These are phyloP conservation scores for Plantago coronopus DNA, from an alignment of 305 asterid genomes.

Conservation along the genomic window DNA sequence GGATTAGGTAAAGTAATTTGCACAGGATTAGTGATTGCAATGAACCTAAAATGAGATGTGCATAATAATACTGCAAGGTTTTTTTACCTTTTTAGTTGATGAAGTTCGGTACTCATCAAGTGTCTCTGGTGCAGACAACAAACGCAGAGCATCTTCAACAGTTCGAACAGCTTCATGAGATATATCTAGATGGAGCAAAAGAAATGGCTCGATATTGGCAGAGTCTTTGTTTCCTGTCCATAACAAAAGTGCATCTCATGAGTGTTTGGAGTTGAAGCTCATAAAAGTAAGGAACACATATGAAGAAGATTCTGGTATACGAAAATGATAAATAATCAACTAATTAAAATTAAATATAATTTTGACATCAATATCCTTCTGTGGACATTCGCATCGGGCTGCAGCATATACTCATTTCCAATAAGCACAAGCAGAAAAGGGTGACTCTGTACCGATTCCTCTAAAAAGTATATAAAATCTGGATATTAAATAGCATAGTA, in stretches of 20 bases:
- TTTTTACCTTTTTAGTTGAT: conserved; percentile 54
- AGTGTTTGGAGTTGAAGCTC: neutral
- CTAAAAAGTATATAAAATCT: too few relatives aligned
- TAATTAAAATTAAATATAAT: too few relatives aligned
- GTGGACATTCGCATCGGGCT: too few relatives aligned
- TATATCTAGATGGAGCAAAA: conserved; percentile 84
- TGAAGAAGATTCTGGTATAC: neutral
- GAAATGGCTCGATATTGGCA: conserved; percentile 77
- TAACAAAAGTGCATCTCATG: conserved; percentile 17
- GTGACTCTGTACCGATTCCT: too few relatives aligned
- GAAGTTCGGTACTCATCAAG: conserved; percentile 79
- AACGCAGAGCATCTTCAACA: conserved; percentile 72
- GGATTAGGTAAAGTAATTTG: too few relatives aligned
- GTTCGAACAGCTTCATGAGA: conserved; percentile 61
- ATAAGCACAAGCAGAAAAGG: neutral
- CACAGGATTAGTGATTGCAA: too few relatives aligned
- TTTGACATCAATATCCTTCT: neutral
- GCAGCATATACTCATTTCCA: neutral
- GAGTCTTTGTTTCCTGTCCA: conserved; percentile 73
- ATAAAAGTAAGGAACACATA: neutral
- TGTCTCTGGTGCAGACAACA: conserved; percentile 70
- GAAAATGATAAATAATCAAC: neutral
- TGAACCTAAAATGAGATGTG: too few relatives aligned
- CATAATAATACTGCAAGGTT: neutral
- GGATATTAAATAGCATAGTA: too few relatives aligned